Percentiles rank a stretch among this genome's conserved stretches.
Conservation (phyloP, 768 basidiomycete species). For the Boletus huronensis region DNA sequence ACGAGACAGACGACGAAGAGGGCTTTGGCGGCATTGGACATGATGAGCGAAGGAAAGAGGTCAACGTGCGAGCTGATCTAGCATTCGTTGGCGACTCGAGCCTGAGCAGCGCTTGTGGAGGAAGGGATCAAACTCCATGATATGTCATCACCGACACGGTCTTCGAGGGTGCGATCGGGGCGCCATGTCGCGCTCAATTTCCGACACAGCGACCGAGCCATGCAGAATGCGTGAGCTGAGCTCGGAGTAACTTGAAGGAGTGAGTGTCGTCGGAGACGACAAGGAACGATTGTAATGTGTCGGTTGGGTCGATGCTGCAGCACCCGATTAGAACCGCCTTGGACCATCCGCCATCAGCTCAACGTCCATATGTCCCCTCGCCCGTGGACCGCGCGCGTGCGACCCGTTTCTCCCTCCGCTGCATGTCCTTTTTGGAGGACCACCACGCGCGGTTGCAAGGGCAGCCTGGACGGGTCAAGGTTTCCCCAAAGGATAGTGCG, state of each 20-base stretch:
- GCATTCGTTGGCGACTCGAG: no score
- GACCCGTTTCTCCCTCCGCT: constrained; percentile 83
- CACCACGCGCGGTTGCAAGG: constrained; percentile 58
- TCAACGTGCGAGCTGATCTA: neutral
- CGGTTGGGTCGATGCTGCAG: neutral
- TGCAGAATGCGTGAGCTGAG: neutral
- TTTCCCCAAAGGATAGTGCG: constrained; percentile 62
- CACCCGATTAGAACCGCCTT: neutral
- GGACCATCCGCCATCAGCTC: neutral
- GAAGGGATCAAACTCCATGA: neutral
- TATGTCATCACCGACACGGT: constrained; percentile 16
- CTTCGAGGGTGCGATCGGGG: neutral
- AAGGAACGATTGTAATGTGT: neutral
- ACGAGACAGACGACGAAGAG: constrained; percentile 51
- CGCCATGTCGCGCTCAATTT: constrained; percentile 1
- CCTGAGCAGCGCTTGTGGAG: neutral
- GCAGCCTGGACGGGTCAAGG: constrained; percentile 50
- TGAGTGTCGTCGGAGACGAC: neutral
- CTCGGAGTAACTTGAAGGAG: no score
- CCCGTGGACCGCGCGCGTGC: constrained; percentile 92
- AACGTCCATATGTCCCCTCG: constrained; percentile 60
- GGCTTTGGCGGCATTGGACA: constrained; percentile 49
- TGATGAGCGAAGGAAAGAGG: constrained; percentile 18
- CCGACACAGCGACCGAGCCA: neutral
- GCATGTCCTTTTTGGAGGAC: constrained; percentile 91